Evolutionary conservation across 306 rosid species (phyloP).

Genomic region (Psophocarpus tetragonolobus): DNA sequence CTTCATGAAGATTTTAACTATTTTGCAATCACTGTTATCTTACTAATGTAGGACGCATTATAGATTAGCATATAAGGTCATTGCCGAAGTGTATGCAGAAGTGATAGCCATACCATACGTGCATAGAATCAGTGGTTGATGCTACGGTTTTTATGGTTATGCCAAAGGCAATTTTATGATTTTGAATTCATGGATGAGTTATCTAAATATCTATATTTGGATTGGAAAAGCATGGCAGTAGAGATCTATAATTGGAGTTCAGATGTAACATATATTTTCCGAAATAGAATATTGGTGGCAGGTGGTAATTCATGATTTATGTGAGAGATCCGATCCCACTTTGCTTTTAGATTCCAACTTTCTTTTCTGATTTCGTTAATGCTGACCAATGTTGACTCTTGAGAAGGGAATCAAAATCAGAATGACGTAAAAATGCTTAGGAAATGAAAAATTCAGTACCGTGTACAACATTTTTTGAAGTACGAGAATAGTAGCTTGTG

Average conservation of each 20-base stretch:
- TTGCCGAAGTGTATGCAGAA: not conserved
- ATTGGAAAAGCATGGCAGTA: not conserved
- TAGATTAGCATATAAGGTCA: conserved; percentile 8
- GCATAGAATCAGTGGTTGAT: conserved; percentile 11
- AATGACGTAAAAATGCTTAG: not conserved
- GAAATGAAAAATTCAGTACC: not conserved
- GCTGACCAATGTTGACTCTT: not conserved
- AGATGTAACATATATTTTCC: not conserved
- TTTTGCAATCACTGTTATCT: not conserved
- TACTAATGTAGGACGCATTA: not conserved
- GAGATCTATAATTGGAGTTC: not conserved
- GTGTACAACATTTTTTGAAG: not conserved
- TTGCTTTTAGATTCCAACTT: conserved; percentile 25
- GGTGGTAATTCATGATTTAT: not conserved
- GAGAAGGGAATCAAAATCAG: not conserved
- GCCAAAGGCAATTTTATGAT: not conserved
- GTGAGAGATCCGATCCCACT: not conserved
- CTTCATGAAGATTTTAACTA: not conserved
- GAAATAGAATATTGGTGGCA: not conserved
- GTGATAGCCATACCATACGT: not conserved
- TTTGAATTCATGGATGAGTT: not conserved
- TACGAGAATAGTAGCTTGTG: conserved; percentile 1
- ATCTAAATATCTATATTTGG: not conserved
- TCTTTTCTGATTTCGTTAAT: not conserved
- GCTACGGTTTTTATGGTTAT: not conserved